phyloP scores from a whole-genome alignment of 2,329 filamentous ascomycete species.

The Phaeosphaeriaceae sp. region DNA sequence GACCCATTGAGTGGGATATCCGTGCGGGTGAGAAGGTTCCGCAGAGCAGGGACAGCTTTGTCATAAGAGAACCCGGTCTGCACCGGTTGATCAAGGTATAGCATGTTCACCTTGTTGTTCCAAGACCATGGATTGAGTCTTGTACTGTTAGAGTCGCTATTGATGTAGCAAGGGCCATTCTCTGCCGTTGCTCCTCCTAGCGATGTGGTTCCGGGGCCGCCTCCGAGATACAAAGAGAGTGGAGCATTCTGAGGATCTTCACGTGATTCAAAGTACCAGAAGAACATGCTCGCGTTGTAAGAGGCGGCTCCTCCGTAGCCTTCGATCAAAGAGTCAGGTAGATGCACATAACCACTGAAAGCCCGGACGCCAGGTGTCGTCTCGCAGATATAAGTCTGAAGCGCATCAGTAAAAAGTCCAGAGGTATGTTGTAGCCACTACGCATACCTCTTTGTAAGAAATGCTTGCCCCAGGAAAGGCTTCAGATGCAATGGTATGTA shows the following conservation, averaged over 20 bases:
- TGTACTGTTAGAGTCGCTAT: slow-evolving; percentile 26
- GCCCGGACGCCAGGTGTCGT: slow-evolving; percentile 58
- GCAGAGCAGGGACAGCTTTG: slow-evolving; percentile 41
- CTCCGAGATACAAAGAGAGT: slow-evolving; percentile 19
- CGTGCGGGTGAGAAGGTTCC: slow-evolving; percentile 17
- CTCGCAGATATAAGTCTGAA: slow-evolving; percentile 54
- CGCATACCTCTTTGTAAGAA: slow-evolving; percentile 5
- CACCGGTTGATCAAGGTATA: slow-evolving; percentile 74
- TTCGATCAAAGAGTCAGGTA: slow-evolving; percentile 43
- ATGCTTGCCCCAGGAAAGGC: neutral
- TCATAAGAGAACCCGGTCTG: slow-evolving; percentile 67
- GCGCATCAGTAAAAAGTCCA: neutral
- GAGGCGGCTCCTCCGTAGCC: slow-evolving; percentile 7
- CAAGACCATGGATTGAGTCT: slow-evolving; percentile 27
- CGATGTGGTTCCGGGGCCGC: slow-evolving; percentile 24
- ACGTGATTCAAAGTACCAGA: slow-evolving; percentile 29
- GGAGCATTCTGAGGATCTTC: slow-evolving; percentile 22
- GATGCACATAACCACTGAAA: slow-evolving; percentile 64
- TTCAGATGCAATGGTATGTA: neutral
- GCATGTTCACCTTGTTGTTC: slow-evolving; percentile 47
- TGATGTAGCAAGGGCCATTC: slow-evolving; percentile 25
- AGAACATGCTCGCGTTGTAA: slow-evolving; percentile 28
- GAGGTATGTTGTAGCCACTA: neutral
- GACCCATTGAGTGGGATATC: slow-evolving; percentile 13
- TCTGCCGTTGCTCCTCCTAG: slow-evolving; percentile 26